Base-by-base conservation (phyloP, 805 yeast species). In the Pichia manshurica region DNA sequence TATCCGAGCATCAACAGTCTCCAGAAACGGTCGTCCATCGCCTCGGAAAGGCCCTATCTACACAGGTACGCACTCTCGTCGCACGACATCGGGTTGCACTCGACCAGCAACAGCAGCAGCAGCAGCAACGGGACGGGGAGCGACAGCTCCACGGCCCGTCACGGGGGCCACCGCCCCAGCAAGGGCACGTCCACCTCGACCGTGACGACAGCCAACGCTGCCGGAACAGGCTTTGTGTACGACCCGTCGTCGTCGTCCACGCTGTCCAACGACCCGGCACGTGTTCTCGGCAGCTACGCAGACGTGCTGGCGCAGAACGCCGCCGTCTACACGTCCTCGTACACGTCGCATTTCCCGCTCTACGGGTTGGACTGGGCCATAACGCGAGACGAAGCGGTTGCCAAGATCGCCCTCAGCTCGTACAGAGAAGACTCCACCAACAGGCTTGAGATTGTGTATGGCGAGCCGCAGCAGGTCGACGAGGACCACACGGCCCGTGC, bases 371-470 rank as follows among this genome's bases (percentile, higher is more conserved):
- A 77, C 51, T 80, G 86, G 86, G 56, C 76, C 5, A 51, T 53
- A 21, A 53, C 67, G n/a, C 22, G 38, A 1, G 53, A 52, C 17
- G 60, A 68, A 3, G 70, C 69, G 2, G 50, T 59, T 10, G 81
- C 80, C 8, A 67, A 73, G 41, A 64, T 86, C 7, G 93, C 87
- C 0, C 61, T 84, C n/a, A 74, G 82, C n/a, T 77, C 96, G 0
- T 87, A 81, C 61, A 77, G 85, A 49, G 97, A 90, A 62, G 95
- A 87, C 44, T 69, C 79, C 23, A 69, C 73, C 36, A 90, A 90
- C 65, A 77, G 78, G 54, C 62, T 89, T 22, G 81, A 80, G 58
- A 64, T 84, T 1, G 53, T 76, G 9, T 64, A 67, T 41, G 75
- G 77, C 0, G 39, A 59, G 0, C 59, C 64, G 8, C 36, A 56